Conservation (phyloP, 129 eudicot genomes). For the Artemisia annua region DNA sequence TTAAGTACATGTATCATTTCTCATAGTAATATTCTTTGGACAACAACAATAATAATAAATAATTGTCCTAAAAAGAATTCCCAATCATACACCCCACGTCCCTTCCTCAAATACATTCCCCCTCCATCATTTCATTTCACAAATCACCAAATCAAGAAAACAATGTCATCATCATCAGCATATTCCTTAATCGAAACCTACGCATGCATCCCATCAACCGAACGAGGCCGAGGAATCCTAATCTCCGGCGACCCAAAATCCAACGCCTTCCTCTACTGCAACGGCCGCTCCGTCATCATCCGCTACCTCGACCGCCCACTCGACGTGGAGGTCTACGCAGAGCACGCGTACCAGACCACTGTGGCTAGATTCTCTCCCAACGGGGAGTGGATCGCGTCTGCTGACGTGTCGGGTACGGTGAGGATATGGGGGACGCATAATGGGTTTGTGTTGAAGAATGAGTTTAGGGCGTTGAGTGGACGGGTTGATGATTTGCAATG, state of each 20-base stretch:
- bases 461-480: constrained; percentile 84
- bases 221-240: constrained; percentile 87
- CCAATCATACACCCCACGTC: constrained; percentile 36
- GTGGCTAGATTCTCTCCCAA: constrained; percentile 92
- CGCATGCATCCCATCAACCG: constrained; percentile 94
- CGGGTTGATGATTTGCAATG: constrained; percentile 94
- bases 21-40: no score
- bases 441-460: constrained; percentile 80
- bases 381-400: constrained; percentile 98
- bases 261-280: constrained; percentile 71
- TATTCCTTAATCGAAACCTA: constrained; percentile 63
- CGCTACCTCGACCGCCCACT: constrained; percentile 73
- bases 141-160: constrained; percentile 7
- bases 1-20: no score
- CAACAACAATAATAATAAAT: no score
- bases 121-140: constrained; percentile 9
- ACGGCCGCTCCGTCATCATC: constrained; percentile 83
- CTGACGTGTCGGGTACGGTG: constrained; percentile 79
- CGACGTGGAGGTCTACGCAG: constrained; percentile 72
- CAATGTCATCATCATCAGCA: constrained; percentile 63
- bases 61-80: not conserved
- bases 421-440: constrained; percentile 94
- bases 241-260: constrained; percentile 86
- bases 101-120: constrained; percentile 25
- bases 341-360: constrained; percentile 89